Base-by-base conservation (phyloP, 352 stramenopile species). In the Pythium volutum region DNA sequence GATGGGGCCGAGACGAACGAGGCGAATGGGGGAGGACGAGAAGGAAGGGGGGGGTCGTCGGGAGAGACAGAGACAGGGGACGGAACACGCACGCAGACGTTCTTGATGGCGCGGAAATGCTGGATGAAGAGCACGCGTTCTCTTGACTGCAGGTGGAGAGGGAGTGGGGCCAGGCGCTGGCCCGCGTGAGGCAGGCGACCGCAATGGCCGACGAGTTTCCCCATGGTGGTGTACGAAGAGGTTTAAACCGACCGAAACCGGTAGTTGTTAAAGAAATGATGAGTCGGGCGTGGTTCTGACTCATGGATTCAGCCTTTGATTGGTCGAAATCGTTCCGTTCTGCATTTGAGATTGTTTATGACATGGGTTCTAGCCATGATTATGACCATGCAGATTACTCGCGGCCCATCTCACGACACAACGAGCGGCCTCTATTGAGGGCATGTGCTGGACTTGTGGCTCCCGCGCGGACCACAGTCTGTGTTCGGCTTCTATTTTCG, bases 121-220 rank as follows among this genome's bases (percentile, higher is more conserved):
- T 15, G 26, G 49, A 20, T n/a, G n/a, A 9, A 25, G 23, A 9
- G 25, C 42, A 29, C 15, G 33, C 18, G 26, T 52, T 59, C 41
- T 53, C 42, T 52, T 61, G 54, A 61, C 42, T 23, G 42, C 5
- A 27, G 54, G 51, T 53, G 46, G 31, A 56, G 56, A 50, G 56
- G 56, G 46, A 58, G 58, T 55, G 58, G n/a, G 56, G 36, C 36
- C 36, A 43, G 36, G 36, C 36, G 36, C 11, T 15, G 10, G 20
- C 55, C 23, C 25, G 39, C 46, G 50, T 65, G 56, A 64, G 56
- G 56, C 56, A 64, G 56, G 56, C 56, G 56, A 47, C 48, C 26
- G 18, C 22, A 48, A 18, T 5, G 8, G n/a, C n/a, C 42, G 15
- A 16, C 22, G 20, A n/a, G 15, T 29, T 15, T 39, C n/a, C 47